These are phyloP conservation scores for Ophiostoma perfectum DNA, from an alignment of 2,329 filamentous ascomycete genomes.

Conservation along the genomic window DNA sequence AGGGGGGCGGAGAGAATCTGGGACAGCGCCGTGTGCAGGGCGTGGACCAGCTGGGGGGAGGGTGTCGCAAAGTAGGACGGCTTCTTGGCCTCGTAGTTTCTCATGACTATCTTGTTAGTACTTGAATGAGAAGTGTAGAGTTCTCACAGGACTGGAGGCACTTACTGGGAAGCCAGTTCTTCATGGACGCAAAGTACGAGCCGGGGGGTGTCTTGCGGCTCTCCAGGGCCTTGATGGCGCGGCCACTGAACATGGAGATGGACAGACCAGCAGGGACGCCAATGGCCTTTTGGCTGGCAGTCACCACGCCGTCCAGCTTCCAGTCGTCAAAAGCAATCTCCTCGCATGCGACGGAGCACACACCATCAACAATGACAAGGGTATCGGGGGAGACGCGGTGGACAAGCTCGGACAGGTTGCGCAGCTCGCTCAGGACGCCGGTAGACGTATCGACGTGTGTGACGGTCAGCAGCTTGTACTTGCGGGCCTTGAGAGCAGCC, in stretches of 20 bases:
- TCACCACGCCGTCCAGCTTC: constrained; percentile 87
- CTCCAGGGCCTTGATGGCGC: constrained; percentile 76
- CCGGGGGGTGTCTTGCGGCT: constrained; percentile 73
- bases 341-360: constrained; percentile 94
- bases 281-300: constrained; percentile 94
- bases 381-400: constrained; percentile 85
- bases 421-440: constrained; percentile 86
- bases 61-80: constrained; percentile 97
- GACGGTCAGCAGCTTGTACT: constrained; percentile 90
- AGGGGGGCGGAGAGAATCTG: constrained; percentile 81
- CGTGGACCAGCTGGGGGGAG: constrained; percentile 87
- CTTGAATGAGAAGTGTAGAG: no score
- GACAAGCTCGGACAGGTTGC: constrained; percentile 75
- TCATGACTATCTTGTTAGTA: constrained; percentile 63
- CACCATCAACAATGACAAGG: constrained; percentile 86
- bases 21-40: constrained; percentile 79
- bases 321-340: constrained; percentile 95
- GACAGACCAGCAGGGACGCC: constrained; percentile 90
- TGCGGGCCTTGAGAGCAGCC: constrained; percentile 78
- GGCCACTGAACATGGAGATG: constrained; percentile 88
- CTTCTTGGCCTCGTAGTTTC: constrained; percentile 98
- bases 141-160: constrained; percentile 20
- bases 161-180: constrained; percentile 91
- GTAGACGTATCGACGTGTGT: constrained; percentile 98
- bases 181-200: constrained; percentile 93